A percentile compares a stretch with the other conserved stretches of the same genome.
Conservation (phyloP, 2,329 filamentous ascomycete genomes). For the Trichoderma guizhouense region DNA sequence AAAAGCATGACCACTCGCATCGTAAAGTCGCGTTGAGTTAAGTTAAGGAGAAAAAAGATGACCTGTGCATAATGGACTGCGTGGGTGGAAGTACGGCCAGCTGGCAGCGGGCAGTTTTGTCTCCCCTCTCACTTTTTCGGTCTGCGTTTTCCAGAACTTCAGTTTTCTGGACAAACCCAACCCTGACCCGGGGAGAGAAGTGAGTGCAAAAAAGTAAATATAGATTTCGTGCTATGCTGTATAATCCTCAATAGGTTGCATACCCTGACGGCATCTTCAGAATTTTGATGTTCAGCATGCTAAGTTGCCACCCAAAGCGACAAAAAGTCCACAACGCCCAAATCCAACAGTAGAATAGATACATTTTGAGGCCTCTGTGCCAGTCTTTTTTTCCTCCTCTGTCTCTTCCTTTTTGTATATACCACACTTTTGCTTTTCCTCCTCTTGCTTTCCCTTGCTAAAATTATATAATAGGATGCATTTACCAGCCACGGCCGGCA, state of each 20-base stretch:
- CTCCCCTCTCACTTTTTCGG: background rate
- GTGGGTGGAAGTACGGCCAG: background rate
- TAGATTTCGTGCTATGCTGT: background rate
- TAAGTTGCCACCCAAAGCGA: slow-evolving; percentile 10
- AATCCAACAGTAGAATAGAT: background rate
- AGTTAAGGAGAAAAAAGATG: background rate
- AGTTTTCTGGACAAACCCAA: background rate
- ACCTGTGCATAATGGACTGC: background rate
- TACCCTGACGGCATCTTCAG: background rate
- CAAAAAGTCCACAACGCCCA: slow-evolving; percentile 16
- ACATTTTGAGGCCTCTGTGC: background rate
- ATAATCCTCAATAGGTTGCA: background rate
- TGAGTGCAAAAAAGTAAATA: background rate
- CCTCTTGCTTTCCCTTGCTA: background rate
- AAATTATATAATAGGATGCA: background rate
- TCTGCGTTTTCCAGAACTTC: background rate
- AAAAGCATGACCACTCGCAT: background rate
- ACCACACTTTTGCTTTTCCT: background rate
- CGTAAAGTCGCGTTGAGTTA: background rate
- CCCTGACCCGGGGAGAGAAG: background rate
- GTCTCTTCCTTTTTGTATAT: background rate
- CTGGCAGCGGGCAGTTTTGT: background rate
- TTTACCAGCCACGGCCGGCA: slow-evolving; percentile 79
- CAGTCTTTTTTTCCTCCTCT: background rate
- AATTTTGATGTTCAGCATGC: slow-evolving; percentile 10